Percentiles rank a stretch among this genome's conserved stretches.
These are phyloP conservation scores for Pulveroboletus sp. DNA, from an alignment of 768 basidiomycete genomes.

Conservation along the genomic window DNA sequence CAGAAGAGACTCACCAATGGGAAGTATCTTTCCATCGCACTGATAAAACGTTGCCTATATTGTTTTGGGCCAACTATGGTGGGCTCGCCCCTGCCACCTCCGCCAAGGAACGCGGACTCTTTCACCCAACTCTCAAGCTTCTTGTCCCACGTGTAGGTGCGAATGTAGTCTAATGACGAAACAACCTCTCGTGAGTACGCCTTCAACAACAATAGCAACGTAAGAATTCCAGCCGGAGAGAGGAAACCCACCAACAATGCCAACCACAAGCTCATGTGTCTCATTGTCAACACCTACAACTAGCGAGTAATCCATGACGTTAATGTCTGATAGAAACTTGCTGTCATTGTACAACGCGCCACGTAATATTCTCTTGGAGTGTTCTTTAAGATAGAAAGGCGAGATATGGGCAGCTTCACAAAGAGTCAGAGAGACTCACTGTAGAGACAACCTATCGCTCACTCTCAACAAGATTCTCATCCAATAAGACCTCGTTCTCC, in stretches of 20 bases:
- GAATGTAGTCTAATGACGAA: slow-evolving; percentile 69
- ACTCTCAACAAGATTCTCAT: slow-evolving; percentile 96
- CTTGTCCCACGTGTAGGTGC: slow-evolving; percentile 98
- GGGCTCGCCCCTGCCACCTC: slow-evolving; percentile 79
- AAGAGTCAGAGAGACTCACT: slow-evolving; percentile 6
- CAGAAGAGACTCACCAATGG: slow-evolving; percentile 53
- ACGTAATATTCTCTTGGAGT: slow-evolving; percentile 87
- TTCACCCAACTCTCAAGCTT: slow-evolving; percentile 98
- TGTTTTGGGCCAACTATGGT: slow-evolving; percentile 96
- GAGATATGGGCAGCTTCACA: slow-evolving; percentile 70
- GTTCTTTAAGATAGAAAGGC: slow-evolving; percentile 94
- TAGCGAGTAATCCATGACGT: slow-evolving; percentile 97
- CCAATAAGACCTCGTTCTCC: slow-evolving; percentile 90
- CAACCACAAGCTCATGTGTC: slow-evolving; percentile 88
- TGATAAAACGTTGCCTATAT: slow-evolving; percentile 82
- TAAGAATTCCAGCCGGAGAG: neutral
- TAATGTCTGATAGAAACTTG: slow-evolving; percentile 88
- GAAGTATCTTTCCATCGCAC: slow-evolving; percentile 88
- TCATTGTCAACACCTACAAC: slow-evolving; percentile 92
- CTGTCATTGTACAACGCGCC: slow-evolving; percentile 93
- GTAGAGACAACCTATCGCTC: slow-evolving; percentile 18
- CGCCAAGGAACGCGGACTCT: slow-evolving; percentile 86
- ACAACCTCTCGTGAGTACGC: slow-evolving; percentile 3
- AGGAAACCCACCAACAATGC: slow-evolving; percentile 80
- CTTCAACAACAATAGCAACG: neutral